Evolutionary conservation across 192 early-diverging fungal species (phyloP), one percentile per base, ranked within the genome.

Genomic region (Backusella australiensis): DNA sequence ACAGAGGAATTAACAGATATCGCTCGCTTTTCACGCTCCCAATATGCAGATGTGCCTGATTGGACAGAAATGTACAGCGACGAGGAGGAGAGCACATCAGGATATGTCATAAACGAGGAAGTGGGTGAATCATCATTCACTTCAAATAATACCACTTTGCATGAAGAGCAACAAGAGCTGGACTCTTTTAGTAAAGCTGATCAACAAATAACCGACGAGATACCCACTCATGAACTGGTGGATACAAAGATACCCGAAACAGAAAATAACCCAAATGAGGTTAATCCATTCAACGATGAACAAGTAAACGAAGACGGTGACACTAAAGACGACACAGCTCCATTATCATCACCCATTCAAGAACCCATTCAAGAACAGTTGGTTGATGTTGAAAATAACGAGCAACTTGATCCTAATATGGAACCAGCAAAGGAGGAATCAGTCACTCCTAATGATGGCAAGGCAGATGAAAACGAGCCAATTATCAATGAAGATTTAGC

Each of bases 1-100:
- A 71, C 41, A 32, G 69, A 71, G 3, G 69, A 71, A 34, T 26
- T 46, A 32, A 26, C 41, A 46, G 21, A 71, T 23, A 39, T 71
- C 4, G 41, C 21, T 44, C 8, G 42, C 7, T 34, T 29, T 23
- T 35, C 26, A 34, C 72, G 34, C 21, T 44, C 23, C 19, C 21
- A 26, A 26, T 75, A 75, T 75, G 74, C 66, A 17, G 67, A 75
- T 75, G 74, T 67, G 21, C 74, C 74, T 46, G 74, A 75, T 44
- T 75, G 74, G 74, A 75, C 74, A 75, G 74, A 75, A 17, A 75
- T 75, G 26, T 19, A 75, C 21, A 32, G 52, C n/a, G 72, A 73
- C n/a, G 46, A 53, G 39, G 72, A 73, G 17, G 34, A 52, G 6
- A 34, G 32, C 8, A 6, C 19, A 73, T 21, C 19, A 38, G 32